These are phyloP conservation scores for Parsonsia alboflavescens DNA, from an alignment of 257 asterid genomes.

Conservation along the genomic window DNA sequence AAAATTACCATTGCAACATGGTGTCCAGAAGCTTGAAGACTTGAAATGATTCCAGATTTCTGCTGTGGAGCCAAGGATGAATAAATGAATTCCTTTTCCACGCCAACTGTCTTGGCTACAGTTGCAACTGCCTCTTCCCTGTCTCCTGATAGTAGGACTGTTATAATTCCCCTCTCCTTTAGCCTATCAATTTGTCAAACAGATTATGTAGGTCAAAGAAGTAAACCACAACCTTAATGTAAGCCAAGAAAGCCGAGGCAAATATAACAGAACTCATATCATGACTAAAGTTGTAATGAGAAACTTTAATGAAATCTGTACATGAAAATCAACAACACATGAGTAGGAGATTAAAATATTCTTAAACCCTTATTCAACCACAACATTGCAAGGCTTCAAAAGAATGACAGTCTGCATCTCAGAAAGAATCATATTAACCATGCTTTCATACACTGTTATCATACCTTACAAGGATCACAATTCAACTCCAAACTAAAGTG, in stretches of 20 bases:
- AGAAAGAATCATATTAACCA: not conserved
- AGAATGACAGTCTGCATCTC: not conserved
- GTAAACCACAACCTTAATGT: slow-evolving; percentile 6
- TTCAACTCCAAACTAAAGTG: not conserved
- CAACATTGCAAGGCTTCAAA: not conserved
- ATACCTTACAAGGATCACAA: too few species aligned
- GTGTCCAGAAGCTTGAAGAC: slow-evolving; percentile 80
- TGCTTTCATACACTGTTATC: not conserved
- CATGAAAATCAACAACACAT: not conserved
- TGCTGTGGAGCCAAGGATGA: slow-evolving; percentile 82
- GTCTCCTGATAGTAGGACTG: slow-evolving; percentile 90
- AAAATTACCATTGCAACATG: slow-evolving; percentile 80
- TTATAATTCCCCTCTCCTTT: slow-evolving; percentile 69
- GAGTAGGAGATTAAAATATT: not conserved
- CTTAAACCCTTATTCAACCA: not conserved
- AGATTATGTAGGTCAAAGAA: slow-evolving; percentile 11
- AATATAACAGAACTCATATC: not conserved
- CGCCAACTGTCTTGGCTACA: slow-evolving; percentile 71
- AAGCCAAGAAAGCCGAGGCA: not conserved
- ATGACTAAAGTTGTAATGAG: not conserved
- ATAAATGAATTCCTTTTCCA: slow-evolving; percentile 58
- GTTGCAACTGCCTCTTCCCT: slow-evolving; percentile 99
- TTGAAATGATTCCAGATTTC: slow-evolving; percentile 66
- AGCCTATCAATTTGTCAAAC: slow-evolving; percentile 48
- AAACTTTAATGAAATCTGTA: not conserved